Base-by-base conservation (phyloP, 1,284 basidiomycete genomes). In the Vanrija pseudolonga region DNA sequence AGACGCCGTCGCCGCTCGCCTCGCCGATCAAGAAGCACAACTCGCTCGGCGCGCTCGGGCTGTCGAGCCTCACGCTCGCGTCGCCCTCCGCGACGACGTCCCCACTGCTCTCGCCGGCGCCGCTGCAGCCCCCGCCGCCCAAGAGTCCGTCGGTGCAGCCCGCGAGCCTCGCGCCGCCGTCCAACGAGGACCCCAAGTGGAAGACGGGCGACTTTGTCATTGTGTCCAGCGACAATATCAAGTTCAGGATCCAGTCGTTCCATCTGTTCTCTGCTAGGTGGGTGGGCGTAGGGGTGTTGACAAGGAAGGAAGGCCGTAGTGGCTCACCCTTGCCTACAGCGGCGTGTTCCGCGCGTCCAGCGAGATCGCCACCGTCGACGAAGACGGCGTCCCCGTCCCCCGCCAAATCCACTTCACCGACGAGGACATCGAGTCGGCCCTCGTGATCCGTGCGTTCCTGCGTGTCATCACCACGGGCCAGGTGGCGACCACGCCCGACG, bases 371-470 rank as follows among this genome's bases (percentile, higher is more conserved):
- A 26, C 20, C 5, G 47, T 37, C 36, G 55, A 40, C 28, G 48
- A 36, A 20, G 45, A 45, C 7, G 39, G 45, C 17, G 32, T 32
- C 7, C 32, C 32, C 12, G 46, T 40, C 28, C 26, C 20, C 6
- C 36, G 43, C 22, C 26, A 42, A 6, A 32, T 57, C 23, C 47
- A 48, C 41, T 53, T 57, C 22, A 17, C 22, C 32, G 51, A 57
- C 32, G 39, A 45, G 19, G 55, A 57, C 39, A 22, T 57, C 26
- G 56, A 57, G 39, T 41, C 38, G 5, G 56, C 51, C 12, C 44
- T 42, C 24, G 48, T 53, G 19, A 32, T 57, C 51, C 43, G 45
- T n/a, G 14, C 38, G 6, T 57, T 57, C 28, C 47, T 57, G 6
- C 51, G 48, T 22, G 19, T 57, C 37, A 53, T 53, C 26, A 53